phyloP scores from a whole-genome alignment of 225 moss, liverwort and hornwort genomes.

The Physcomitrellopsis africana region DNA sequence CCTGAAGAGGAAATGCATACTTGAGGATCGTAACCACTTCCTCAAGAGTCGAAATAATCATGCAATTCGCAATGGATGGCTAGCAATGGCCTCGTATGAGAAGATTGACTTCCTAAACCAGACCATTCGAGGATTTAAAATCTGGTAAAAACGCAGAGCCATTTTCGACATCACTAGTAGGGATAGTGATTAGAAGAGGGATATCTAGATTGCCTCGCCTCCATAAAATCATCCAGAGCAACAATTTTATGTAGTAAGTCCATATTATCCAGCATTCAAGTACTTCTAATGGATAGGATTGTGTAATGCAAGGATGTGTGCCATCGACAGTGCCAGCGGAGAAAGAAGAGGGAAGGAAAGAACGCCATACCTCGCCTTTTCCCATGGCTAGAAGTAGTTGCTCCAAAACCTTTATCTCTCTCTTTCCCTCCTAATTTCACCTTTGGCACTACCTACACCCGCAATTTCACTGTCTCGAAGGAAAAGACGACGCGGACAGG shows the following conservation, averaged over 20 bases:
- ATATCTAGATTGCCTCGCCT: slow-evolving; percentile 14
- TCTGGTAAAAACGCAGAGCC: background rate
- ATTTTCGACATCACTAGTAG: background rate
- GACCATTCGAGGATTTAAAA: background rate
- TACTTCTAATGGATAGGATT: background rate
- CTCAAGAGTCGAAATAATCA: background rate
- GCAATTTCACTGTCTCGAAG: slow-evolving; percentile 32
- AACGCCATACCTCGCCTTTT: slow-evolving; percentile 54
- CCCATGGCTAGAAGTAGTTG: slow-evolving; percentile 51
- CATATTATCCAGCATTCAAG: background rate
- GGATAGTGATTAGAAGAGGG: background rate
- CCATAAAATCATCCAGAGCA: slow-evolving; percentile 11
- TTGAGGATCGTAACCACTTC: background rate
- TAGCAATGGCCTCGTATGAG: slow-evolving; percentile 10
- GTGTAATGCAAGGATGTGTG: slow-evolving; percentile 1
- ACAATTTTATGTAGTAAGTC: slow-evolving; percentile 1
- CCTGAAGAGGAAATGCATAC: slow-evolving; percentile 3
- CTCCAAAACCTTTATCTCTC: slow-evolving; percentile 19
- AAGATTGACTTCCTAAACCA: background rate
- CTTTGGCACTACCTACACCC: slow-evolving; percentile 37
- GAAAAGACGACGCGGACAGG: slow-evolving; percentile 13
- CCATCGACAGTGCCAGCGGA: slow-evolving; percentile 21
- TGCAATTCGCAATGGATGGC: background rate
- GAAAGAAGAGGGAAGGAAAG: slow-evolving; percentile 33
- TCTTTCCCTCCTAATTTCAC: slow-evolving; percentile 38